Evolutionary conservation across 495 filamentous ascomycete genomes (phyloP).

Genomic region (Talaromyces trachyspermus): DNA sequence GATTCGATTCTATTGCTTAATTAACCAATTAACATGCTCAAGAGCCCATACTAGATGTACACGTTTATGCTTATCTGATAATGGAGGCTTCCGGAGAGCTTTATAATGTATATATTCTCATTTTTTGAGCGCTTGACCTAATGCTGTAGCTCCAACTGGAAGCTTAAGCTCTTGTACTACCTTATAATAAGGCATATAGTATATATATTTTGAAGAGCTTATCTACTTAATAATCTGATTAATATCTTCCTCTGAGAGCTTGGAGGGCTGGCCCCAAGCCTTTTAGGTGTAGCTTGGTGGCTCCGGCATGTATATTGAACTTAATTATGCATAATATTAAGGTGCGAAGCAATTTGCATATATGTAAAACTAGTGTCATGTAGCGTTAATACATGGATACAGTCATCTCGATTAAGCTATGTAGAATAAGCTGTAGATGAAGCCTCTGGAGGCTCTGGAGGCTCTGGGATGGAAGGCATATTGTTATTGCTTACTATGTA

Average conservation of each 20-base stretch:
- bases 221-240: slow-evolving; percentile 23
- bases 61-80: too few species aligned
- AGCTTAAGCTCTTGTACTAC: slow-evolving; percentile 18
- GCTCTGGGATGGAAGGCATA: not conserved
- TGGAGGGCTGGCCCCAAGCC: slow-evolving; percentile 8
- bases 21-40: too few species aligned
- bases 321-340: slow-evolving; percentile 13
- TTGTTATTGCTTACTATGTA: not conserved
- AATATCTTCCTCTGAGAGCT: slow-evolving; percentile 18
- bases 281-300: too few species aligned
- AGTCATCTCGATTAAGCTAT: slow-evolving; percentile 13
- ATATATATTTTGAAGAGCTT: slow-evolving; percentile 13
- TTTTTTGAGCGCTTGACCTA: slow-evolving; percentile 19
- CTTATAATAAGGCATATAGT: slow-evolving; percentile 13
- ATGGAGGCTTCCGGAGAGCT: slow-evolving; percentile 16
- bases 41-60: too few species aligned
- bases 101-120: slow-evolving; percentile 19
- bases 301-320: slow-evolving; percentile 17
- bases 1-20: too few species aligned
- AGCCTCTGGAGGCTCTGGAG: not conserved
- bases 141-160: slow-evolving; percentile 10
- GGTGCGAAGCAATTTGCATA: slow-evolving; percentile 13
- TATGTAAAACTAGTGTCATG: slow-evolving; percentile 12
- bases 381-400: slow-evolving; percentile 14
- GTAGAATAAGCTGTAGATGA: not conserved